Conservation (phyloP, 768 basidiomycete genomes). For the Termitomyces heimii region DNA sequence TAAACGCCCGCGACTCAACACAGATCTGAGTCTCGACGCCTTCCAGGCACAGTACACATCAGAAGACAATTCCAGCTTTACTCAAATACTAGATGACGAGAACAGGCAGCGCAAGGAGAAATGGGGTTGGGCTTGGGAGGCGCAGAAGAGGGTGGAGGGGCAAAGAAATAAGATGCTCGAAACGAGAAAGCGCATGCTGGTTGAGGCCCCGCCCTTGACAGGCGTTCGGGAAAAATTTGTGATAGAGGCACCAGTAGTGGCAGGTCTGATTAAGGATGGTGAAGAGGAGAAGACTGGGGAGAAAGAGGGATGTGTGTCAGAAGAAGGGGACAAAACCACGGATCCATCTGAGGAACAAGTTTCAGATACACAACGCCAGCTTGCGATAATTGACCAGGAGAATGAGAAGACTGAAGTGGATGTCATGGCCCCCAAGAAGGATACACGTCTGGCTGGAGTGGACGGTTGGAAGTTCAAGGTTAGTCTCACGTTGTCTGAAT, state of each 20-base stretch:
- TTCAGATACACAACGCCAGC: background rate
- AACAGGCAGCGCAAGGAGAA: conserved; percentile 75
- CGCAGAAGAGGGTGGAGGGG: conserved; percentile 73
- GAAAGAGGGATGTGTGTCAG: background rate
- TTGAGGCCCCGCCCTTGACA: conserved; percentile 55
- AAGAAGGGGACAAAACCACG: conserved; percentile 18
- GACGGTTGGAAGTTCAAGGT: conserved; percentile 85
- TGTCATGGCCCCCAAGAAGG: conserved; percentile 78
- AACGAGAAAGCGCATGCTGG: conserved; percentile 61
- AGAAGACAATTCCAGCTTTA: conserved; percentile 97
- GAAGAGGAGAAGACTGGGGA: conserved; percentile 18
- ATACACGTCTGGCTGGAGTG: conserved; percentile 64
- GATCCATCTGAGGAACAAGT: conserved; percentile 17
- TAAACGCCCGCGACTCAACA: conserved; percentile 59
- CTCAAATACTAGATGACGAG: conserved; percentile 86
- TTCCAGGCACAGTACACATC: conserved; percentile 94
- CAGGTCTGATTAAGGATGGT: conserved; percentile 45
- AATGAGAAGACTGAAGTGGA: conserved; percentile 37
- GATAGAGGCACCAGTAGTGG: conserved; percentile 54
- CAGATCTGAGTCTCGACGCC: conserved; percentile 63
- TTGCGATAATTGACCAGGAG: conserved; percentile 21
- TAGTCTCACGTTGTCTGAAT: conserved; percentile 5
- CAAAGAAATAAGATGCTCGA: conserved; percentile 63
- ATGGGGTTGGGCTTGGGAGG: conserved; percentile 94
- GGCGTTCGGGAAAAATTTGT: conserved; percentile 65